Conservation (phyloP, 768 basidiomycete species). For the Lepiota brunneoincarnata region DNA sequence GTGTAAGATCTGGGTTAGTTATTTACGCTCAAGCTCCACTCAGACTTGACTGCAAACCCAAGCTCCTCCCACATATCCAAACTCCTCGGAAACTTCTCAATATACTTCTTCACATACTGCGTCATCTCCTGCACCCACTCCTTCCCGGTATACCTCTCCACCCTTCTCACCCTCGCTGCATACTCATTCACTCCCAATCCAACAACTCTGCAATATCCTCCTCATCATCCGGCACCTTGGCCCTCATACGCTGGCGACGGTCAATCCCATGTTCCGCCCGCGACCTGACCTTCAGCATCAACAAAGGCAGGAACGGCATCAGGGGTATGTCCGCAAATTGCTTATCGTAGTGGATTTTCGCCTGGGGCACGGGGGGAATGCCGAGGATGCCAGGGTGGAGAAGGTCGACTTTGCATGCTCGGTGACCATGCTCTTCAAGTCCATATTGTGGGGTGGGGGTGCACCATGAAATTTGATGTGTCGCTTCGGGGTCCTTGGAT, state of each 20-base stretch:
- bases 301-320: slow-evolving; percentile 33
- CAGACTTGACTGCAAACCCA: slow-evolving; percentile 15
- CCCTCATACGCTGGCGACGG: slow-evolving; percentile 25
- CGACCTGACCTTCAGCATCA: slow-evolving; percentile 39
- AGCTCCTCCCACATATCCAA: slow-evolving; percentile 18
- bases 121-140: slow-evolving; percentile 25
- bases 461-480: slow-evolving; percentile 42
- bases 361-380: slow-evolving; percentile 26
- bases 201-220: slow-evolving; percentile 41
- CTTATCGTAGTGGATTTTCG: slow-evolving; percentile 16
- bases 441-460: slow-evolving; percentile 13
- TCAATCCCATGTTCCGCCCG: slow-evolving; percentile 39
- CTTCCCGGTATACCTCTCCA: slow-evolving; percentile 25
- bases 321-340: slow-evolving; percentile 29
- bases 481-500: slow-evolving; percentile 34
- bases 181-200: slow-evolving; percentile 28
- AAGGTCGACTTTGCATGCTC: slow-evolving; percentile 34
- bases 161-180: slow-evolving; percentile 16
- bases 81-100: slow-evolving; percentile 16
- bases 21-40: slow-evolving; percentile 2
- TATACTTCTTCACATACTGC: slow-evolving; percentile 23
- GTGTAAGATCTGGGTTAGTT: no score
- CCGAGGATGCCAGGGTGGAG: slow-evolving; percentile 31
- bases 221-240: slow-evolving; percentile 38
- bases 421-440: slow-evolving; percentile 11